Evolutionary conservation across 2,329 filamentous ascomycete genomes (phyloP), one percentile per base, ranked within the genome.

Genomic region (Monilinia aucupariae): DNA sequence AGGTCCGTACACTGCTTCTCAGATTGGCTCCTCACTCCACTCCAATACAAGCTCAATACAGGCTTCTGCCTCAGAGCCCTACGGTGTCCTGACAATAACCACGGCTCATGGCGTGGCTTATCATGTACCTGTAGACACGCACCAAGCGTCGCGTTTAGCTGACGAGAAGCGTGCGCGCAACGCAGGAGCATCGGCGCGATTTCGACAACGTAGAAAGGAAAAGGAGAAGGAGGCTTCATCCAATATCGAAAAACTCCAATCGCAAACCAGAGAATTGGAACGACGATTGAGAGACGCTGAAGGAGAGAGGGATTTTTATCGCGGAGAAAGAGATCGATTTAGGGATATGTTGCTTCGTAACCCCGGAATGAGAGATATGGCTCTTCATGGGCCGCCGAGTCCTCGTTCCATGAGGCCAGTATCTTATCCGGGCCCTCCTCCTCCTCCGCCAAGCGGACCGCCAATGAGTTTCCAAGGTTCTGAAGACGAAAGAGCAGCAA

Each of bases 151-250:
- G 15, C 88, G 87, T 68, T 85, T 90, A 70, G 89, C 90, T 47
- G 90, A 94, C 71, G 90, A 96, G 75, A 96, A 94, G 76, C 82
- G 91, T 62, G 87, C 89, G 74, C 84, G 91, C 59, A 96, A 96
- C 71, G 91, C 91, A 48, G 89, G 89, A 54, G 91, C 91, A 7
- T 96, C 91, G 63, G 90, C 90, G 54, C 83, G 91, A 64, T 94
- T 96, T 68, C 84, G 91, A 62, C 85, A 87, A 71, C 83, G 92
- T 64, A 86, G 91, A 72, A 96, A 96, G 76, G 90, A 92, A 71
- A 87, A 89, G 74, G 90, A 93, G 73, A 84, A 84, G 69, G 88
- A 91, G 73, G 88, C 87, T 63, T 84, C 84, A 20, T 81, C 82
- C 61, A 87, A 83, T 56, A 86, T 93, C 66, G 81, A 88, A 58